These are phyloP conservation scores for Lipomyces lipofer DNA, from an alignment of 805 yeast species.

Conservation along the genomic window DNA sequence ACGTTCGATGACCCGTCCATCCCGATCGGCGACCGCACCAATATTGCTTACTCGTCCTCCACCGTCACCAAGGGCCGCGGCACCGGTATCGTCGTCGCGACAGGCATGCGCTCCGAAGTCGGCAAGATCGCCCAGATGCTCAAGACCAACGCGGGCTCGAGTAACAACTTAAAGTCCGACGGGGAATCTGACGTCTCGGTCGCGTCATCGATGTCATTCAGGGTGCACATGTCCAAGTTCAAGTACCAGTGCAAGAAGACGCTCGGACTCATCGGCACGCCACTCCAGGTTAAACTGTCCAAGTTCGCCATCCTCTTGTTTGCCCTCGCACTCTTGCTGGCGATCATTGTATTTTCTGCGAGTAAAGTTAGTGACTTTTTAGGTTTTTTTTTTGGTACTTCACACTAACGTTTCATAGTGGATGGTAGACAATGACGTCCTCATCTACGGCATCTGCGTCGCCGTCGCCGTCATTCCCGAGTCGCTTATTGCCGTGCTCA, in stretches of 20 bases:
- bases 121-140: constrained; percentile 60
- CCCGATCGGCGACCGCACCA: constrained; percentile 73
- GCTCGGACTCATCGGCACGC: constrained; percentile 59
- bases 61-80: constrained; percentile 76
- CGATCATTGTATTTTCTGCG: constrained; percentile 83
- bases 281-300: constrained; percentile 72
- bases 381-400: background rate
- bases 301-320: constrained; percentile 75
- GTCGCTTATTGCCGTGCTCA: constrained; percentile 72
- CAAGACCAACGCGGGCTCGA: constrained; percentile 8
- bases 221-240: background rate
- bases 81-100: constrained; percentile 63
- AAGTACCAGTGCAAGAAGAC: constrained; percentile 13
- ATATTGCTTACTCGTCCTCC: constrained; percentile 69
- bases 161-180: background rate
- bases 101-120: constrained; percentile 71
- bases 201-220: background rate
- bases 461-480: constrained; percentile 83
- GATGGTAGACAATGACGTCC: constrained; percentile 61
- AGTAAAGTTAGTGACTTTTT: constrained; percentile 61
- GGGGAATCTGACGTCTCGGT: constrained; percentile 4
- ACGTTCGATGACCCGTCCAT: constrained; percentile 43
- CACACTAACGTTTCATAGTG: constrained; percentile 8
- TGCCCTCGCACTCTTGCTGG: constrained; percentile 75
- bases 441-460: constrained; percentile 88